Base-by-base conservation (phyloP, 2,329 filamentous ascomycete genomes). In the Seiridium cupressi region DNA sequence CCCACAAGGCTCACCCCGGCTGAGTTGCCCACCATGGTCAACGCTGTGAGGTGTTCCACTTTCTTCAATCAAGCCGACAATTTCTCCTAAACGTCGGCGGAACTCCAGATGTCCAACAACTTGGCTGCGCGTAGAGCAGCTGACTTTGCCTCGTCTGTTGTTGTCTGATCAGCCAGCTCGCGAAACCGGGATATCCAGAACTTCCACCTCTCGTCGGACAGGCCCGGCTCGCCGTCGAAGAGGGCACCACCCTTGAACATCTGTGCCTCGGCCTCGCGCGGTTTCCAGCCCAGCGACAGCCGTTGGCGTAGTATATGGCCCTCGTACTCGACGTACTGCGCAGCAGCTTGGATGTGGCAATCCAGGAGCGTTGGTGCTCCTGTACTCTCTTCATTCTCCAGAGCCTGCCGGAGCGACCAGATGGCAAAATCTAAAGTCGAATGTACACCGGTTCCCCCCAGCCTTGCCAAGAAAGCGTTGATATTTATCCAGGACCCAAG, bases 341-440 rank as follows among this genome's bases (percentile, higher is more conserved):
- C 67, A 4, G 70, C 70, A 1, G 58, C 61, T 44, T 61, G 60
- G 11, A 73, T 57, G 6, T 60, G 62, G 6, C 60, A 62, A 10
- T 72, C 65, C 34, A 55, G 40, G 5, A 66, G 18, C 7, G 42
- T 56, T 8, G 47, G 58, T 5, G 42, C 38, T 1, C 60, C 32
- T 2, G 57, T 35, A 7, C 51, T 31, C 10, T 53, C 34, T 5
- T 31, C 49, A 36, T 53, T 34, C 55, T 73, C 70, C 4, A 73
- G 61, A 26, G 66, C 69, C 3, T 59, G 62, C 7, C 70, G 61
- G 53, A 73, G 44, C 64, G 70, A 70, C 70, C 70, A 72, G 31
- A 73, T 62, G 7, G 64, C 62, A 7, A 65, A 64, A 31, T 61
- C 67, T 2, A 55, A 47, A 3, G 59, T 60, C n/a, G 61, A 47